Evolutionary conservation across 2,329 filamentous ascomycete genomes (phyloP).

Genomic region (Botrytis aclada): DNA sequence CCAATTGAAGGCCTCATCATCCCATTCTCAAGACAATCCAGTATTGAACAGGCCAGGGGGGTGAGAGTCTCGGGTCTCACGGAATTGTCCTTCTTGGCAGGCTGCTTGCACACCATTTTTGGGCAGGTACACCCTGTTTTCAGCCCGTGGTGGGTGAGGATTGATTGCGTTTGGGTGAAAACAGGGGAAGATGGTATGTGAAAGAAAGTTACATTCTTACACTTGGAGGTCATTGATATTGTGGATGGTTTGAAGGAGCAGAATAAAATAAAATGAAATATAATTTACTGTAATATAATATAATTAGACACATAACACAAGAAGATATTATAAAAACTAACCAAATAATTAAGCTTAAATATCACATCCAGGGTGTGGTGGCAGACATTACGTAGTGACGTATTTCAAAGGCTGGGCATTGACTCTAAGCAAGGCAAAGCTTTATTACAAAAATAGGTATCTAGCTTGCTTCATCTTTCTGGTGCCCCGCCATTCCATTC

Average conservation of each 20-base stretch:
- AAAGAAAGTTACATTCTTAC: not conserved
- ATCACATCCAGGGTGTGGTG: not conserved
- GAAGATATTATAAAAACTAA: not conserved
- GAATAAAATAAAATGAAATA: not conserved
- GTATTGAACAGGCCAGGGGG: no score
- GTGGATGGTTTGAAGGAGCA: not conserved
- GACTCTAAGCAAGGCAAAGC: not conserved
- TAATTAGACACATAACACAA: no score
- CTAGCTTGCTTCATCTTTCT: not conserved
- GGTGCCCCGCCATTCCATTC: not conserved
- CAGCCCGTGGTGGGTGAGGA: not conserved
- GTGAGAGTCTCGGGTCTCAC: not conserved
- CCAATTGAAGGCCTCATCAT: no score
- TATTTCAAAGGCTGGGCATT: not conserved
- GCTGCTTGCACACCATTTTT: not conserved
- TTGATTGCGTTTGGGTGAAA: no score
- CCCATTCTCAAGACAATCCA: no score
- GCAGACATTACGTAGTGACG: not conserved
- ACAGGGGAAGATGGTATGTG: not conserved
- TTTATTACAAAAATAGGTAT: not conserved
- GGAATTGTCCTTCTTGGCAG: not conserved
- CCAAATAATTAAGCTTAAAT: not conserved
- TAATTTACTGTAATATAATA: no score
- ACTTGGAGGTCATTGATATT: not conserved
- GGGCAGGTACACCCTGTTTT: not conserved